Percentiles rank a stretch among this genome's conserved stretches.
Evolutionary conservation across 1,284 basidiomycete species (phyloP).

Genomic region (Vanrija sp.): DNA sequence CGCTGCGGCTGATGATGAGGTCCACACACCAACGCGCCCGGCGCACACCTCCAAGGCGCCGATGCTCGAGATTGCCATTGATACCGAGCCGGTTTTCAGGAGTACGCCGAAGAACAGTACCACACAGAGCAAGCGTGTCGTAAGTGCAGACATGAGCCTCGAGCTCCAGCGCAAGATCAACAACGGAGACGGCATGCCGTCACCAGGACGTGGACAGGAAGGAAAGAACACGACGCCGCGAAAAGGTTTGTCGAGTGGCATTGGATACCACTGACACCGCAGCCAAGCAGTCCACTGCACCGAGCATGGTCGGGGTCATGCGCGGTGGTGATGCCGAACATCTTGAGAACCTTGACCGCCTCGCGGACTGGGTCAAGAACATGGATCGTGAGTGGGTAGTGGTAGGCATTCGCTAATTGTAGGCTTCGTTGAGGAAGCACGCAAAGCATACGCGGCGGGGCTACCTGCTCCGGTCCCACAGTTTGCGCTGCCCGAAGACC

Average conservation of each 20-base stretch:
- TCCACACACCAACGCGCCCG: neutral
- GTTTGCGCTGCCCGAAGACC: constrained; percentile 39
- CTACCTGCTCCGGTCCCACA: constrained; percentile 24
- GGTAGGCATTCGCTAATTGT: neutral
- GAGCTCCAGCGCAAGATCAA: no score
- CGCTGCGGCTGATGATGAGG: neutral
- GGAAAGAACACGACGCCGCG: no score
- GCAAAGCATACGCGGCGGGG: constrained; percentile 40
- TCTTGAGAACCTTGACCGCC: constrained; percentile 38
- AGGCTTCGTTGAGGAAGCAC: constrained; percentile 45
- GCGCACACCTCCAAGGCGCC: constrained; percentile 4
- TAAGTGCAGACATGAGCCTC: no score
- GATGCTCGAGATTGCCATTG: constrained; percentile 10
- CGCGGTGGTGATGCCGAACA: constrained; percentile 24
- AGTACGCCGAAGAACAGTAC: neutral
- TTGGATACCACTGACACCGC: neutral
- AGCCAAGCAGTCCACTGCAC: constrained; percentile 17
- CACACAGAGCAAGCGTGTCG: no score
- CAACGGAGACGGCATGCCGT: no score
- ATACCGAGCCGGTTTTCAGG: neutral
- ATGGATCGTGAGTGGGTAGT: constrained; percentile 34
- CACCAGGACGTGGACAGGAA: no score
- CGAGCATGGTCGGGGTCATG: constrained; percentile 8
- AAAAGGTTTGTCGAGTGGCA: no score
- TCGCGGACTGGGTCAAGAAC: constrained; percentile 43